Base-by-base conservation (phyloP, 495 filamentous ascomycete genomes). In the Penicillium tannophilum region DNA sequence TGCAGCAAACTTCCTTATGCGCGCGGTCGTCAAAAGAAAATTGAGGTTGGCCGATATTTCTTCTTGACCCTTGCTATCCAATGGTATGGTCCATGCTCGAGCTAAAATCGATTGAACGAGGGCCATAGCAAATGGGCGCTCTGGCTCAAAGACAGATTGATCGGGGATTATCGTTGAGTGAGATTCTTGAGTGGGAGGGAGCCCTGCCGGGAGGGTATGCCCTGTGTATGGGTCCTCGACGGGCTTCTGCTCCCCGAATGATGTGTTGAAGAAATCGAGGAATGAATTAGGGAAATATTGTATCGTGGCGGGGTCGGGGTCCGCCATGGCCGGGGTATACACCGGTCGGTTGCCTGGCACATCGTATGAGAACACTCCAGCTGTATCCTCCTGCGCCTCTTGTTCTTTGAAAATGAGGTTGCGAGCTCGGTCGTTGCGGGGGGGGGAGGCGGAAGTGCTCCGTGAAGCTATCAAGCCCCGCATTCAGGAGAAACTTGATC, bases 401-500 rank as follows among this genome's bases (percentile, higher is more conserved):
- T 33, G 53, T 16, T 68, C 71, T 30, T 76, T 68, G 55, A 69
- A 74, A 36, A 69, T 62, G 4, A 76, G 54, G 23, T 70, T 69
- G n/a, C 72, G 69, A 10, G 63, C 55, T 3, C 74, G 73, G 53
- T 80, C 75, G 30, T 64, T 69, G n/a, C 71, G 67, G 4, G 77
- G 77, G 77, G 23, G 77, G 77, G 6, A 80, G 72, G 8, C 66
- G 69, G 30, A 77, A 80, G 2, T 68, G 56, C 59, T 80, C 76
- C 1, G 76, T 80, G 52, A 80, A 80, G 56, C 71, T 76, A 46
- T 80, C 76, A 11, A 71, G 75, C 23, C 77, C 77, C 31, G 71
- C 72, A 63, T 80, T 80, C 0, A 80, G 65, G n/a, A 80, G 70
- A 26, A 80, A 80, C 54, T 72, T 74, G 65, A 80, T 80, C 20